Percentiles rank a stretch among this genome's conserved stretches.
These are phyloP conservation scores for Fusarium fujikuroi DNA, from an alignment of 2,329 filamentous ascomycete species.

Conservation along the genomic window DNA sequence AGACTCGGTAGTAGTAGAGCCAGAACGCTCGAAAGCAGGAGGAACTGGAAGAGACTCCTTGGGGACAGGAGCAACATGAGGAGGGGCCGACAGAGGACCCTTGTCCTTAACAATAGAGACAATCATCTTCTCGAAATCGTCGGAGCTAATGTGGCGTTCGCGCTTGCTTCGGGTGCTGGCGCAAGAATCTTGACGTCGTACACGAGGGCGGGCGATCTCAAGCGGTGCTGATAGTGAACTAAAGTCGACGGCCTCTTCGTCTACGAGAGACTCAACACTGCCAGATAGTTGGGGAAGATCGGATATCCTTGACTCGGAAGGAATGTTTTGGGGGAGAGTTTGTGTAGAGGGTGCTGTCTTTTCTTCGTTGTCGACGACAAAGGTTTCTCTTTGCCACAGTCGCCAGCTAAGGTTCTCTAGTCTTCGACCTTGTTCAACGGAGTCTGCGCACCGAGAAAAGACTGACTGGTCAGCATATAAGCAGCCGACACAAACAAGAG, in stretches of 20 bases:
- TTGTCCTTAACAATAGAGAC: slow-evolving; percentile 92
- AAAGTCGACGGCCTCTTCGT: slow-evolving; percentile 74
- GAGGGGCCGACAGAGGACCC: slow-evolving; percentile 62
- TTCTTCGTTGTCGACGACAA: slow-evolving; percentile 77
- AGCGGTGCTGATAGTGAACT: slow-evolving; percentile 64
- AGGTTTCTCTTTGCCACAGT: slow-evolving; percentile 85
- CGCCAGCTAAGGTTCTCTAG: slow-evolving; percentile 97
- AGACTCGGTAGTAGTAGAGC: slow-evolving; percentile 58
- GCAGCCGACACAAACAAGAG: neutral
- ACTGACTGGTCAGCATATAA: slow-evolving; percentile 65
- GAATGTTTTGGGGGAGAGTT: slow-evolving; percentile 63
- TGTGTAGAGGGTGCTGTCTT: slow-evolving; percentile 58
- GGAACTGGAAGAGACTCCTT: slow-evolving; percentile 55
- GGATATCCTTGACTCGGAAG: slow-evolving; percentile 54
- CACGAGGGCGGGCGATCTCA: slow-evolving; percentile 72
- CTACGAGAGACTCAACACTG: slow-evolving; percentile 78
- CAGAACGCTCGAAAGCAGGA: slow-evolving; percentile 53
- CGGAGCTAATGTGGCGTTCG: slow-evolving; percentile 92
- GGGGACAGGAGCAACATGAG: slow-evolving; percentile 45
- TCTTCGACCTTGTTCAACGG: slow-evolving; percentile 90
- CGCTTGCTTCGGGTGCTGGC: slow-evolving; percentile 76
- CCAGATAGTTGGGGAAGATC: slow-evolving; percentile 78
- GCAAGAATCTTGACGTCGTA: slow-evolving; percentile 77
- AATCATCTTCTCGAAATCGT: slow-evolving; percentile 94
- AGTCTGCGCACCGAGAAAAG: slow-evolving; percentile 93